Evolutionary conservation across 2,329 filamentous ascomycete species (phyloP), one percentile per base, ranked within the genome.

Genomic region (Aphanoascus verrucosus): DNA sequence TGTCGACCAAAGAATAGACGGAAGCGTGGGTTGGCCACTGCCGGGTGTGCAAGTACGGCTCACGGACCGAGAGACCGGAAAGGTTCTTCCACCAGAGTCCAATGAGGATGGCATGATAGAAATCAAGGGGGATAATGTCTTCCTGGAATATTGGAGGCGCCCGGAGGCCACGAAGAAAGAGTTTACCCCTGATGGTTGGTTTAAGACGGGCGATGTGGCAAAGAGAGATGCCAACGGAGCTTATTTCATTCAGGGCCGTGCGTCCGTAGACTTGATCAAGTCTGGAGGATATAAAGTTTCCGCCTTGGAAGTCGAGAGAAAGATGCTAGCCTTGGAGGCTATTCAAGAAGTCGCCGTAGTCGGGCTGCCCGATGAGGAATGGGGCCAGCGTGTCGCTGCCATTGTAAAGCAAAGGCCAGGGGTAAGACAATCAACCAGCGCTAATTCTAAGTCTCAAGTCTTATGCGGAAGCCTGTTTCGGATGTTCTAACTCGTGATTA

Each of bases 231-330:
- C 56, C 4, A 58, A 54, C 9, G 55, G 72, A 56, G 61, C 76
- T 64, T 79, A 78, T 59, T 79, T 68, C 37, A 79, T 80, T 51
- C 67, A 77, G 51, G 77, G 77, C 7, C 70, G 76, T 9, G 75
- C 73, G 8, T 75, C 72, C 15, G 68, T 77, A 5, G 76, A 79
- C 57, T 69, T 80, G 32, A 77, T 80, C 61, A 79, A 80, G 57
- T 74, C 73, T 0, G 76, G 77, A 14, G 77, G 77, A 0, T 79
- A 78, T 58, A 79, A 79, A 63, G 74, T 79, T 35, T 77, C 73
- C 0, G 76, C 77, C 0, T 63, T 79, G 9, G 77, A 79, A 48
- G 74, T 79, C 31, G 77, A 79, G 61, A 68, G 76, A 15, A 75
- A 78, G 56, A 70, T 78, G 58, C 65, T 79, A 20, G 68, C 69